A percentile compares a stretch with the other conserved stretches of the same genome.
phyloP scores from a whole-genome alignment of 306 rosid species.

The Glycine latifolia region DNA sequence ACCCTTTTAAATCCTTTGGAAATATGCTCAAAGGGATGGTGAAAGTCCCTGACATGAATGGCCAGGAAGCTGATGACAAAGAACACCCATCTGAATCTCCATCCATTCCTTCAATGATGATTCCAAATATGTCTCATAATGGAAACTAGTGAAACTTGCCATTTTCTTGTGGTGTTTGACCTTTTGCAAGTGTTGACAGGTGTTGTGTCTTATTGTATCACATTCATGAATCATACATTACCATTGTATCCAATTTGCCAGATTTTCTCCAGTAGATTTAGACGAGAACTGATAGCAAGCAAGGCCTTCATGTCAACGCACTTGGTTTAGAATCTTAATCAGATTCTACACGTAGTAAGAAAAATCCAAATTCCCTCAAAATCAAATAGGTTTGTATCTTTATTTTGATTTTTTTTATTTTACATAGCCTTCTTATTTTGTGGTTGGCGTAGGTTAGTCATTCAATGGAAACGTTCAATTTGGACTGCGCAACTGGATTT shows the following conservation, averaged over 20 bases:
- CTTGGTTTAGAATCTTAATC: not conserved
- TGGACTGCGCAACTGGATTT: not conserved
- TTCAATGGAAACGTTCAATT: not conserved
- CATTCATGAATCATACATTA: not conserved
- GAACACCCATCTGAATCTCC: conserved; percentile 38
- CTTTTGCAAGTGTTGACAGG: no score
- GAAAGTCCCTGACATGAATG: conserved; percentile 41
- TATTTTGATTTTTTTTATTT: no score
- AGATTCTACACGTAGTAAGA: not conserved
- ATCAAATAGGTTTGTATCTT: not conserved
- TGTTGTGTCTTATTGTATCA: not conserved
- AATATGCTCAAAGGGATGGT: conserved; percentile 51
- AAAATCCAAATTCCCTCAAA: not conserved
- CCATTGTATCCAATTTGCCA: not conserved
- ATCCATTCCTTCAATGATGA: conserved; percentile 47
- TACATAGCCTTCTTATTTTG: not conserved
- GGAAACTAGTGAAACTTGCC: conserved; percentile 42
- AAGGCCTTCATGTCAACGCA: not conserved
- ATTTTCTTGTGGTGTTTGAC: no score
- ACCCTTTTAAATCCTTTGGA: conserved; percentile 67
- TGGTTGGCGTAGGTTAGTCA: not conserved
- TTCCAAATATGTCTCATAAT: conserved; percentile 53
- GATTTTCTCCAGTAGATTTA: not conserved
- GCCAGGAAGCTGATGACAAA: conserved; percentile 46
- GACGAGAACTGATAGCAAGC: not conserved